phyloP scores from a whole-genome alignment of 345 rosid genomes.

The Arabidopsis arenosa region DNA sequence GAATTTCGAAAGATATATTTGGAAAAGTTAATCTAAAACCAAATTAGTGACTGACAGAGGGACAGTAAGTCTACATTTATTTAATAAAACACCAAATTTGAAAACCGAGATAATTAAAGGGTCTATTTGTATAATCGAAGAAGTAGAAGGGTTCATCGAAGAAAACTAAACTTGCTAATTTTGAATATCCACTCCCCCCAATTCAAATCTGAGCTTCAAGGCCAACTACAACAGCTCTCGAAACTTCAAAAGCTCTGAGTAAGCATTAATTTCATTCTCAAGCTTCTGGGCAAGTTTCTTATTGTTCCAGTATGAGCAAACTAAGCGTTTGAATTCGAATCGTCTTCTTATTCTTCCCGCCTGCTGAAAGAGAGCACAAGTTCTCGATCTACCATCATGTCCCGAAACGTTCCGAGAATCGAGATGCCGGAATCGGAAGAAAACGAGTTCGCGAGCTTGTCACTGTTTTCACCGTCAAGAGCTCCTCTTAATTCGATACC shows the following conservation, averaged over 20 bases:
- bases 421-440: conserved; percentile 57
- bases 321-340: conserved; percentile 14
- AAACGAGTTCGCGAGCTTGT: conserved; percentile 60
- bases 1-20: not conserved
- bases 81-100: not conserved
- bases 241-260: conserved; percentile 17
- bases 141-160: conserved; percentile 35
- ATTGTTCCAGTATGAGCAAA: conserved; percentile 26
- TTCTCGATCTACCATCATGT: conserved; percentile 43
- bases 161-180: conserved; percentile 23
- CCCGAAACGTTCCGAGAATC: conserved; percentile 42
- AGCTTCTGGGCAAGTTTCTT: conserved; percentile 27
- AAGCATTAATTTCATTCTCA: conserved; percentile 24
- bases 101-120: conserved; percentile 17
- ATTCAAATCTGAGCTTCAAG: conserved; percentile 41
- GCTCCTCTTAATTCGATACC: conserved; percentile 77
- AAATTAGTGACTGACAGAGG: not conserved
- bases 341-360: conserved; percentile 17
- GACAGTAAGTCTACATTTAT: not conserved
- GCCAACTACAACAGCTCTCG: conserved; percentile 2
- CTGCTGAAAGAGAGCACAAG: conserved; percentile 50
- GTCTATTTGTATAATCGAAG: conserved; percentile 3
- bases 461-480: conserved; percentile 67
- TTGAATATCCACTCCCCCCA: conserved; percentile 42
- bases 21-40: not conserved